A percentile compares a stretch with the other conserved stretches of the same genome.
These are phyloP conservation scores for Fusarium sp. DNA, from an alignment of 2,329 filamentous ascomycete genomes.

Conservation along the genomic window DNA sequence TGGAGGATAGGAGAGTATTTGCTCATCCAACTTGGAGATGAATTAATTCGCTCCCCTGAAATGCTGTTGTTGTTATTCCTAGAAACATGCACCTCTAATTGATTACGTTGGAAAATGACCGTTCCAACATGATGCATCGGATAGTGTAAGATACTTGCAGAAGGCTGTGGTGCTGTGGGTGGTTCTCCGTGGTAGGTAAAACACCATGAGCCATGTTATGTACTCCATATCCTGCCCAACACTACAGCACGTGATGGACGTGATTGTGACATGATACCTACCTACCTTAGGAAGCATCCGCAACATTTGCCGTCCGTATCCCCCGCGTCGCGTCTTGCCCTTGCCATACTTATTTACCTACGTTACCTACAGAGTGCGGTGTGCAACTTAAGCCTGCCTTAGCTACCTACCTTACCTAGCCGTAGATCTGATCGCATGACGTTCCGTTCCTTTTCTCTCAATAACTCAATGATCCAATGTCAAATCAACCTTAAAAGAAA, in stretches of 20 bases:
- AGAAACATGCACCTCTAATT: not conserved
- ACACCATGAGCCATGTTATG: not conserved
- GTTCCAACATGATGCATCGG: not conserved
- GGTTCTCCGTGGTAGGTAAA: no score
- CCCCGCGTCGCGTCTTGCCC: constrained; percentile 22
- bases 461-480: not conserved
- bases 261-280: not conserved
- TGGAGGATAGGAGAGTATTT: not conserved
- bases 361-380: not conserved
- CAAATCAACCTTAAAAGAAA: not conserved
- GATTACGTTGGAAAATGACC: not conserved
- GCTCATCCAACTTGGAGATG: not conserved
- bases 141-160: not conserved
- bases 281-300: not conserved
- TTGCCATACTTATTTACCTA: not conserved
- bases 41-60: not conserved
- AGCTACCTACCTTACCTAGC: not conserved
- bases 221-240: not conserved
- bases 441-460: not conserved
- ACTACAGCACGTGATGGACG: not conserved
- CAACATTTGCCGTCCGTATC: constrained; percentile 2
- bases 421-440: constrained; percentile 8
- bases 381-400: not conserved
- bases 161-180: not conserved
- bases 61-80: not conserved